Evolutionary conservation across 106 monocot species (phyloP).

Genomic region (Allium cepa): DNA sequence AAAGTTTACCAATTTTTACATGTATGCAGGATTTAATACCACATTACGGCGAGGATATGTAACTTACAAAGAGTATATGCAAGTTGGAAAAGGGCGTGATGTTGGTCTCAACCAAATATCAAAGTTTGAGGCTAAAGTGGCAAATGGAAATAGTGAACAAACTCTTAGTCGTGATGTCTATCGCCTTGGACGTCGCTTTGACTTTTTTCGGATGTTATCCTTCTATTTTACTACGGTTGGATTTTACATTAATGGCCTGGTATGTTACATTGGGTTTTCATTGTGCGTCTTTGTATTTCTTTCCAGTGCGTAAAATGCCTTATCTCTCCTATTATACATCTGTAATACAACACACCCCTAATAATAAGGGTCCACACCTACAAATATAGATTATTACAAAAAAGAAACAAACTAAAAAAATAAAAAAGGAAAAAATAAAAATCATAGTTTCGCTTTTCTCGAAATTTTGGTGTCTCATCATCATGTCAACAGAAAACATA

Average conservation of each 20-base stretch:
- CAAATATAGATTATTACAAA: too few species aligned
- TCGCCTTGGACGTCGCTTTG: conserved; percentile 57
- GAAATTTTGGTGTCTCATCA: too few species aligned
- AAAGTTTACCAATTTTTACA: not conserved
- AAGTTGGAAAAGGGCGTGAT: conserved; percentile 84
- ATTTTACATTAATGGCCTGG: conserved; percentile 72
- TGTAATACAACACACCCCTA: too few species aligned
- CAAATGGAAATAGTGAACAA: conserved; percentile 82
- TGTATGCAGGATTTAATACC: conserved; percentile 62
- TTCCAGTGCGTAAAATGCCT: too few species aligned
- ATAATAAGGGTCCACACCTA: too few species aligned
- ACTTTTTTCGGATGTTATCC: conserved; percentile 79
- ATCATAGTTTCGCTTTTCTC: too few species aligned
- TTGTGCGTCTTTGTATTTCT: too few species aligned
- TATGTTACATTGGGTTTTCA: conserved; percentile 15
- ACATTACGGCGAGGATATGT: conserved; percentile 50
- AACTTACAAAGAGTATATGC: conserved; percentile 70
- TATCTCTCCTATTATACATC: too few species aligned
- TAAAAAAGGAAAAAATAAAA: too few species aligned
- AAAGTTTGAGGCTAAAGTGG: conserved; percentile 78
- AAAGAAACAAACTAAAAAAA: too few species aligned
- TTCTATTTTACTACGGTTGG: conserved; percentile 78
- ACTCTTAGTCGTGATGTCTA: conserved; percentile 67
- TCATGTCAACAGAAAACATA: too few species aligned
- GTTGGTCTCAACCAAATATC: conserved; percentile 87